phyloP scores from a whole-genome alignment of 2,329 filamentous ascomycete genomes.

The Phialophora expanda region DNA sequence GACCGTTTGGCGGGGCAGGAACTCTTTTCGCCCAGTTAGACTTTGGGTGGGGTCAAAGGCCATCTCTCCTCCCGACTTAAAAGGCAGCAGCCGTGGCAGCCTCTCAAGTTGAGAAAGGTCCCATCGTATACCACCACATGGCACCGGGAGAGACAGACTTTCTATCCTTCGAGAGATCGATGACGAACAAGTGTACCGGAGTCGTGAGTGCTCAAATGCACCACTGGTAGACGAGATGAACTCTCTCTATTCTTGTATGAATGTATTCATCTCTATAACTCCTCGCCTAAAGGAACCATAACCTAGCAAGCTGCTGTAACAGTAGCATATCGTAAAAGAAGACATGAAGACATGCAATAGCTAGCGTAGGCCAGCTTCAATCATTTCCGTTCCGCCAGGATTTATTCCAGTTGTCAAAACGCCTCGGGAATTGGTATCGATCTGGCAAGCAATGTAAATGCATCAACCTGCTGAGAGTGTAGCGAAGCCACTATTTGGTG shows the following conservation, averaged over 20 bases:
- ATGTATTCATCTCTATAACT: not conserved
- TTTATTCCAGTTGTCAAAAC: not conserved
- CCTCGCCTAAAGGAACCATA: not conserved
- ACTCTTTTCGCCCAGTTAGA: not conserved
- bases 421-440: not conserved
- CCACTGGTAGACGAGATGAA: not conserved
- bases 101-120: not conserved
- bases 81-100: not conserved
- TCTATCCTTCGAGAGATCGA: not conserved
- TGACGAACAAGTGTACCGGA: not conserved
- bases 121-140: not conserved
- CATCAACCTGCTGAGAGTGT: not conserved
- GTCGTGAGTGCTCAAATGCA: not conserved
- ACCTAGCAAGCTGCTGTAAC: not conserved
- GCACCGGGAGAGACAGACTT: not conserved
- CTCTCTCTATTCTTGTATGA: not conserved
- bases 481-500: not conserved
- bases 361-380: not conserved
- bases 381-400: not conserved
- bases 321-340: not conserved
- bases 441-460: not conserved
- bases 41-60: not conserved
- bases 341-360: not conserved
- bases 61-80: not conserved
- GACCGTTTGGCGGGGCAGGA: slow-evolving; percentile 6